Evolutionary conservation across 352 stramenopile species (phyloP), one percentile per base, ranked within the genome.

Genomic region (Peronospora belbahrii): DNA sequence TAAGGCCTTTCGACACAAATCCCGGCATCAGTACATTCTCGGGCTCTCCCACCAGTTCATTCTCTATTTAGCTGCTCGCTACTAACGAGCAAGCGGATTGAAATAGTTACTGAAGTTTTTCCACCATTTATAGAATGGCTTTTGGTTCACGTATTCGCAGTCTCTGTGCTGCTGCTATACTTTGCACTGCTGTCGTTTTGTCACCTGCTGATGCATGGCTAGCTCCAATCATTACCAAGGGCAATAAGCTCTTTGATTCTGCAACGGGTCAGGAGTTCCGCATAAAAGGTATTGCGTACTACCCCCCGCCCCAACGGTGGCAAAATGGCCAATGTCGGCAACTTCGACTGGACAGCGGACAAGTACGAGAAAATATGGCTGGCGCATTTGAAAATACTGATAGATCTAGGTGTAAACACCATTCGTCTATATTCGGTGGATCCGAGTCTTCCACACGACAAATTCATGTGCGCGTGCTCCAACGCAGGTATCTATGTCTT

Each of bases 201-300:
- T 42, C 42, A 2, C 22, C 33, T 14, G 33, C 37, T 1, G 19
- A 68, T 55, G 74, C 65, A 3, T 85, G 70, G 74, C 14, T 75
- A 4, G 35, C 65, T n/a, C 68, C 56, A 6, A 70, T 85, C 52
- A 41, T 82, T 14, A 48, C 54, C 47, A 83, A 83, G 32, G 79
- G 81, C 48, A 91, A 90, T 68, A 94, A 93, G 56, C 85, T 94
- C 41, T 95, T 94, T 56, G 56, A 92, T 53, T 81, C 70, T 1
- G 39, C 63, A 1, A 82, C 68, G 0, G 70, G 72, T n/a, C 25
- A 65, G 7, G 77, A 94, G 49, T 85, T 89, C 38, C 62, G 71
- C 2, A 65, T 85, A 15, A 84, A 85, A 25, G 76, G 76, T n/a
- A 79, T 88, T 50, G 73, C 69, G n/a, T 88, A 88, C 47, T 85